Evolutionary conservation across 129 eudicot genomes (phyloP), one percentile per base, ranked within the genome.

Genomic region (Flaveria ramosissima): DNA sequence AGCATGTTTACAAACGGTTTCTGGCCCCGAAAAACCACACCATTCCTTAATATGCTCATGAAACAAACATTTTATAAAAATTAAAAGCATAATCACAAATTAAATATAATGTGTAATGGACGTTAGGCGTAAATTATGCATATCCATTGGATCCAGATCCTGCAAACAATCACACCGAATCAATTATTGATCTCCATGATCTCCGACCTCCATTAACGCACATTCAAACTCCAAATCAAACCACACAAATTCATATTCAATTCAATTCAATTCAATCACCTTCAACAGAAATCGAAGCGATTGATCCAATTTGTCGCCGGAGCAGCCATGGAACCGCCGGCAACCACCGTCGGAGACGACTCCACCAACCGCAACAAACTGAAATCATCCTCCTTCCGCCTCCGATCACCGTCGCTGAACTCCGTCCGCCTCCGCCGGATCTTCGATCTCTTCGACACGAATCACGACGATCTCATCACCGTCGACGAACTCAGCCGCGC

Each of bases 361-460:
- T 36, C 7, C 41, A 36, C 41, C 52, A 67, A 56, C 11, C 61
- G 48, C 0, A 66, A 3, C 48, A 62, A 68, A 23, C 77, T 74
- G 0, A 76, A 70, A 62, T 82, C 84, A 14, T 68, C 80, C 1
- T 81, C 86, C 62, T 82, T 82, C 67, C 74, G 82, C 69, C 98
- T 93, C 45, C 91, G 92, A 6, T 79, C 92, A 46, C 89, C 96
- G 2, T 90, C 95, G 48, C 92, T 93, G 23, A 88, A 93, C 69
- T 84, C 96, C 45, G 76, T 92, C 14, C 96, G 98, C 24, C 89
- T 92, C 41, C 96, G 92, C 1, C 86, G 96, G 2, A 89, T 92
- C 21, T 92, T 92, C 61, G 98, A 92, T 65, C 45, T 90, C 3
- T 92, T 90, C 20, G 98, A 92, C 71, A 88, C 87, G 57, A 92